A percentile compares a stretch with the other conserved stretches of the same genome.
Conservation (phyloP, 1,139 yeast species). For the Zhuliangozyma parablackwelliae region DNA sequence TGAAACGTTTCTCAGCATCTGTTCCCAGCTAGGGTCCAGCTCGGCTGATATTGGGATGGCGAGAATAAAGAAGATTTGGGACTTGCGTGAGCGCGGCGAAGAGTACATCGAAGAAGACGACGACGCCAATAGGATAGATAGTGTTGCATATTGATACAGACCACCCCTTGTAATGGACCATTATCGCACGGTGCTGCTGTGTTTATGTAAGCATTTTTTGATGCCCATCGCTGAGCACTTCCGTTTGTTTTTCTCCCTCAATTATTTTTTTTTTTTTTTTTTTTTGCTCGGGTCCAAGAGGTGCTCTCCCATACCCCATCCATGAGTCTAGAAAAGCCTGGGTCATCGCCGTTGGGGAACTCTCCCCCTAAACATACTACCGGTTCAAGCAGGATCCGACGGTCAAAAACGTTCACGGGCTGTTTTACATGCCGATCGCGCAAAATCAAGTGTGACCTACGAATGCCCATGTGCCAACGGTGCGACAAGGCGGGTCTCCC, state of each 20-base stretch:
- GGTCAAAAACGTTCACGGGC: slow-evolving; percentile 45
- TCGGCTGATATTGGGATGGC: slow-evolving; percentile 40
- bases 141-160: slow-evolving; percentile 18
- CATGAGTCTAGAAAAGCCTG: too few relatives aligned
- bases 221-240: slow-evolving; percentile 3
- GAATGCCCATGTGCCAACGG: slow-evolving; percentile 39
- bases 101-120: slow-evolving; percentile 14
- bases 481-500: slow-evolving; percentile 46
- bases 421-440: slow-evolving; percentile 50
- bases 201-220: too few relatives aligned
- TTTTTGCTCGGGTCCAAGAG: too few relatives aligned
- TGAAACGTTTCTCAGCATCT: slow-evolving; percentile 33
- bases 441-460: slow-evolving; percentile 46
- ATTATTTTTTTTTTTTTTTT: too few relatives aligned
- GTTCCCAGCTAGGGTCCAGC: slow-evolving; percentile 42
- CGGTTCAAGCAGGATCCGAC: slow-evolving; percentile 7
- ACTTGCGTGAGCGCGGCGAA: slow-evolving; percentile 20
- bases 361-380: too few relatives aligned
- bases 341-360: too few relatives aligned
- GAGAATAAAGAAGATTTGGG: slow-evolving; percentile 40
- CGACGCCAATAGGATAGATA: slow-evolving; percentile 22
- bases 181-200: too few relatives aligned
- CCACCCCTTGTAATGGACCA: too few relatives aligned
- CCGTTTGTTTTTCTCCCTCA: neutral
- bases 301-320: too few relatives aligned